Conservation (phyloP, 2,329 filamentous ascomycete species). For the Pleurostoma richardsiae region DNA sequence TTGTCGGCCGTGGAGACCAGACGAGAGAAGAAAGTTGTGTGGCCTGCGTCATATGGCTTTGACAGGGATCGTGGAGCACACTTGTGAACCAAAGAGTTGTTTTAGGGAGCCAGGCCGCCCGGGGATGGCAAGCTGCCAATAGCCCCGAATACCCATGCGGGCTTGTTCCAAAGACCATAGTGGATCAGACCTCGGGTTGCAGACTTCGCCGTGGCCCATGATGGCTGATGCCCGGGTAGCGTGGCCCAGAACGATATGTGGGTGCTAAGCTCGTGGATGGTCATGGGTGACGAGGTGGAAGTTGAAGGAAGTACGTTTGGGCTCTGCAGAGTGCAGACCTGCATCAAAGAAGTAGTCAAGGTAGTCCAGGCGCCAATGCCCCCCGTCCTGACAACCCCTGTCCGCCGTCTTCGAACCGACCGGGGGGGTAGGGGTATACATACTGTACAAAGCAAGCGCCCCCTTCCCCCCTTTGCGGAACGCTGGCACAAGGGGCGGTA, state of each 20-base stretch:
- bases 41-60: conserved; percentile 25
- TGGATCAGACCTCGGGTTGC: conserved; percentile 3
- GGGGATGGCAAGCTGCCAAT: too few relatives aligned
- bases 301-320: background rate
- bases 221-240: background rate
- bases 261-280: conserved; percentile 1
- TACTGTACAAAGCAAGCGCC: background rate
- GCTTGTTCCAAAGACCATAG: too few relatives aligned
- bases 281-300: background rate
- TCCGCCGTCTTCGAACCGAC: background rate
- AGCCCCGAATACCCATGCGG: too few relatives aligned
- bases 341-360: background rate
- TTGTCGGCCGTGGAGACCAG: conserved; percentile 18
- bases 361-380: background rate
- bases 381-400: background rate
- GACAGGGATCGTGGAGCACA: conserved; percentile 18
- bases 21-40: conserved; percentile 6
- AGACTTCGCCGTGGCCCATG: conserved; percentile 7
- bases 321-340: background rate
- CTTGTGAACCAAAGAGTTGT: too few relatives aligned
- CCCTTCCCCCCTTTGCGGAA: background rate
- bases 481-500: too few relatives aligned
- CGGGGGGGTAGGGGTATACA: background rate
- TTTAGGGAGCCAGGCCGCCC: too few relatives aligned
- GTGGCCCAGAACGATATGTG: background rate